phyloP scores from a whole-genome alignment of 805 yeast genomes.

The Candida sanyiensis region DNA sequence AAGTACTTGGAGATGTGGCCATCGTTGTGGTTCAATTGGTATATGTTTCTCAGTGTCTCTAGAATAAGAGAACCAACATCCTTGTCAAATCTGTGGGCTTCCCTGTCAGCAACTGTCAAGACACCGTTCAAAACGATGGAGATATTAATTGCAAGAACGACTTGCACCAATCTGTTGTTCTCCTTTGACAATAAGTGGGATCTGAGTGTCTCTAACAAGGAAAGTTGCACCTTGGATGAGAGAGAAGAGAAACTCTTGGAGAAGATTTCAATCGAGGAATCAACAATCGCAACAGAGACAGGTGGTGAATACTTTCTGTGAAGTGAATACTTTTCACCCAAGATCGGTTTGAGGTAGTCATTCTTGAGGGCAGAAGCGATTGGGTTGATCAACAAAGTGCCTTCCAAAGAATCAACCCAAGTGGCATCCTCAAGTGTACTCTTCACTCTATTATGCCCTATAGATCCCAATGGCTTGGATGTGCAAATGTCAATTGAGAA shows the following conservation, averaged over 20 bases:
- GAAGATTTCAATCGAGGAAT: constrained; percentile 72
- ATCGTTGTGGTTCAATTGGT: constrained; percentile 6
- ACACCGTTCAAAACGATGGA: constrained; percentile 59
- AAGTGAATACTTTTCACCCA: constrained; percentile 30
- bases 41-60: constrained; percentile 41
- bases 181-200: constrained; percentile 42
- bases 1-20: constrained; percentile 25
- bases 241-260: constrained; percentile 64
- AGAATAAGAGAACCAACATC: constrained; percentile 40
- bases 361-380: constrained; percentile 35
- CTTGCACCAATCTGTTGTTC: constrained; percentile 29
- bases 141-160: constrained; percentile 55
- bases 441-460: constrained; percentile 29
- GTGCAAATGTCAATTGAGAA: constrained; percentile 16
- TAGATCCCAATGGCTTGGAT: constrained; percentile 20
- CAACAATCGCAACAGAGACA: constrained; percentile 54
- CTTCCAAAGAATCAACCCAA: constrained; percentile 34
- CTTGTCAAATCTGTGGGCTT: constrained; percentile 25
- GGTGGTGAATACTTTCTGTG: constrained; percentile 34
- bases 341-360: constrained; percentile 33
- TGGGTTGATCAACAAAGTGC: constrained; percentile 29
- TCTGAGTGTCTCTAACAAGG: constrained; percentile 77
- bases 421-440: constrained; percentile 28
- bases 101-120: constrained; percentile 23
- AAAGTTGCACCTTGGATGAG: constrained; percentile 74